Conservation (phyloP, 768 basidiomycete genomes). For the Lactifluus rugatus region DNA sequence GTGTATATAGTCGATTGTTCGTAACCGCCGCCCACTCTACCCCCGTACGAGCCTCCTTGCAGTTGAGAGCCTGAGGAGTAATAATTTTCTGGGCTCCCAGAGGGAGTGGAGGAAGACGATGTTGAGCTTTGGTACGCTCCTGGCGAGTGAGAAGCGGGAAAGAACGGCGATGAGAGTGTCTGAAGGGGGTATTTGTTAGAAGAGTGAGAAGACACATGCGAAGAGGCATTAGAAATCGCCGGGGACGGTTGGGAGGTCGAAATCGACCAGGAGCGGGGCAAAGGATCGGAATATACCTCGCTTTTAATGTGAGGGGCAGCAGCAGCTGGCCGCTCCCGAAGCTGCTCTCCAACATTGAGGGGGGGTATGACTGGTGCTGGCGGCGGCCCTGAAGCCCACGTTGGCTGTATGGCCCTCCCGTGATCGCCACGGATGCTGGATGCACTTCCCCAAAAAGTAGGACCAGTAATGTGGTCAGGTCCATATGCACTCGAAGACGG, state of each 20-base stretch:
- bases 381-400: constrained; percentile 2
- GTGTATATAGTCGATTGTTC: constrained; percentile 8
- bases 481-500: constrained; percentile 6
- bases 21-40: constrained; percentile 12
- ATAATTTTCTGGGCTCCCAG: constrained; percentile 17
- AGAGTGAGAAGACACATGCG: constrained; percentile 8
- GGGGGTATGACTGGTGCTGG: constrained; percentile 8
- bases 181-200: constrained; percentile 15
- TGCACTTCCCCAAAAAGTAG: constrained; percentile 5
- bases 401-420: constrained; percentile 7
- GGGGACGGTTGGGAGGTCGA: constrained; percentile 9
- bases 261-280: constrained; percentile 17
- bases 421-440: constrained; percentile 8
- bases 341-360: constrained; percentile 7
- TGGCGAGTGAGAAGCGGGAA: constrained; percentile 17
- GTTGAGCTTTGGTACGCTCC: constrained; percentile 14
- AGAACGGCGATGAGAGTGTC: constrained; percentile 18
- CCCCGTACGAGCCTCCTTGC: constrained; percentile 10
- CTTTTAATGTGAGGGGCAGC: constrained; percentile 3
- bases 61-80: constrained; percentile 14
- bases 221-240: constrained; percentile 11
- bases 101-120: constrained; percentile 10
- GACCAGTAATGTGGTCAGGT: constrained; percentile 3
- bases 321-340: constrained; percentile 10
- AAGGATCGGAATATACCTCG: constrained; percentile 16